Conservation (phyloP, 2,329 filamentous ascomycete species). For the Microsporum ferrugineum region DNA sequence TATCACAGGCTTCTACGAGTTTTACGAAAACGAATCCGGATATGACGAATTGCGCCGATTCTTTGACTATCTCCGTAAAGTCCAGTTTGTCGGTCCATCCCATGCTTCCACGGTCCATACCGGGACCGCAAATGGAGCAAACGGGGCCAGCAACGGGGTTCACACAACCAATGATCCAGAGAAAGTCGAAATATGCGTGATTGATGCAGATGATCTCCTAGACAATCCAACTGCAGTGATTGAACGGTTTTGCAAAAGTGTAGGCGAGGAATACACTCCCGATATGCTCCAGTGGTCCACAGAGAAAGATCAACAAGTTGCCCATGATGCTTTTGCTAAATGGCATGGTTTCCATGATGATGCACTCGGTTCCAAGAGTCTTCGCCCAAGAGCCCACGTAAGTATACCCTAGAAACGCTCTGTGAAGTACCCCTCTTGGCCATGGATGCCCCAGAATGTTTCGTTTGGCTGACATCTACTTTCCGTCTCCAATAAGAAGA, state of each 20-base stretch:
- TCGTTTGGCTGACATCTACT: neutral
- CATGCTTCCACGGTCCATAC: conserved; percentile 38
- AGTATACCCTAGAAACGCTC: conserved; percentile 14
- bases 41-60: conserved; percentile 77
- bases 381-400: conserved; percentile 50
- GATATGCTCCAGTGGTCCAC: conserved; percentile 79
- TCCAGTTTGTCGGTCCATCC: conserved; percentile 59
- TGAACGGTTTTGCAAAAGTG: conserved; percentile 66
- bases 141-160: conserved; percentile 11
- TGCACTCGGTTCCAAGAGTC: conserved; percentile 67
- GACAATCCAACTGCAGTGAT: conserved; percentile 70
- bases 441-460: neutral
- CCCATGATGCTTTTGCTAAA: conserved; percentile 74
- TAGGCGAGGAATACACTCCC: conserved; percentile 62
- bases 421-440: neutral
- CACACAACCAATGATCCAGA: conserved; percentile 13
- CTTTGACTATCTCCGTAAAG: conserved; percentile 68
- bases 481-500: conserved; percentile 15
- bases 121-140: conserved; percentile 20
- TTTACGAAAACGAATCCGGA: conserved; percentile 78
- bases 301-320: conserved; percentile 57
- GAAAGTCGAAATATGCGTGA: conserved; percentile 59
- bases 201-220: conserved; percentile 90
- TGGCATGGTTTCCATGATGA: conserved; percentile 97
- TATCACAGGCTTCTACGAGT: conserved; percentile 73